Evolutionary conservation across 768 basidiomycete genomes (phyloP).

Genomic region (Lactarius vividus): DNA sequence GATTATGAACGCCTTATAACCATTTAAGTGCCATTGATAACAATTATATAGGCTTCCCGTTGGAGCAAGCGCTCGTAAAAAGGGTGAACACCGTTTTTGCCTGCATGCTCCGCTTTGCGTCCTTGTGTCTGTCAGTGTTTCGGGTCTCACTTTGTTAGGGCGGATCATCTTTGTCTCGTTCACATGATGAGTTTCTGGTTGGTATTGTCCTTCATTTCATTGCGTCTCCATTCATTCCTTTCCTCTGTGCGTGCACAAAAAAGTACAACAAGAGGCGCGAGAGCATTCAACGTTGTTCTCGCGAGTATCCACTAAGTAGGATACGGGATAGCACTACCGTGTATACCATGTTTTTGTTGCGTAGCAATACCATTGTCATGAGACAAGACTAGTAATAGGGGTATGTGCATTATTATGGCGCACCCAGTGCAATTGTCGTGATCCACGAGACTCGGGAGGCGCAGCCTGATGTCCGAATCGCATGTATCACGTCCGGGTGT

Average conservation of each 20-base stretch:
- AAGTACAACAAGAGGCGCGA: background rate
- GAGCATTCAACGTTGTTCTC: background rate
- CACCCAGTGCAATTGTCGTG: background rate
- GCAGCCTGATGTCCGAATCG: background rate
- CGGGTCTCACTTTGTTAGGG: background rate
- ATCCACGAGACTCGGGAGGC: background rate
- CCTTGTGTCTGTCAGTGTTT: background rate
- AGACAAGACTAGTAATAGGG: background rate
- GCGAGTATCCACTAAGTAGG: background rate
- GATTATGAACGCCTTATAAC: too few species aligned
- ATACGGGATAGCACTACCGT: background rate
- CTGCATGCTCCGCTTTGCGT: background rate
- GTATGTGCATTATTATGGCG: background rate
- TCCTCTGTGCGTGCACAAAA: background rate
- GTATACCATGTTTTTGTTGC: background rate
- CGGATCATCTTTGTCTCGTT: background rate
- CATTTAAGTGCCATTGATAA: too few species aligned
- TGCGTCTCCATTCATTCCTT: background rate
- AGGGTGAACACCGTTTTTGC: too few species aligned
- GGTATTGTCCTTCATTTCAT: background rate
- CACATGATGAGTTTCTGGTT: background rate
- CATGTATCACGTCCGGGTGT: background rate
- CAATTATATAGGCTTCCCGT: too few species aligned
- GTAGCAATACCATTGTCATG: background rate
- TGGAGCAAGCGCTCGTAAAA: background rate